Base-by-base conservation (phyloP, 2,329 filamentous ascomycete genomes). In the Colletotrichum phormii region DNA sequence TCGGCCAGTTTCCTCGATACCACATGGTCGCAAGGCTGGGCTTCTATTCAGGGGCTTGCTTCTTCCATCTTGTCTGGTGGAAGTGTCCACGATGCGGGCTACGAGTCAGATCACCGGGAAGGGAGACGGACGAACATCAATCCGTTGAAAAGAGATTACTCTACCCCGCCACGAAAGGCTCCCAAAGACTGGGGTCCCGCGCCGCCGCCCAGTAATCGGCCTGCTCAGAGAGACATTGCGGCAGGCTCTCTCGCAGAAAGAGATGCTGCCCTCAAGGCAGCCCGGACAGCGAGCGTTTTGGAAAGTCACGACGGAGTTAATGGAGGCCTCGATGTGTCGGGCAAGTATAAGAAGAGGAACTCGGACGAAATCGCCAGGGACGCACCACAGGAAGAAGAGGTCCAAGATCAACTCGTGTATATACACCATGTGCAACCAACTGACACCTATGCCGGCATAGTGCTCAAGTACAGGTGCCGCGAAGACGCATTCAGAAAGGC, bases 401-500 rank as follows among this genome's bases (percentile, higher is more conserved):
- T 90, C 62, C 88, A 91, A 76, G 93, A 97, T 76, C 93, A 94
- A 26, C 84, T 98, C 75, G 95, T 96, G 22, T 99, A 98, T 81
- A 87, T 98, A 64, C 97, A 99, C 82, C 91, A 93, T 77, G 94
- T 98, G 22, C 89, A 92, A 77, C 89, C 92, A 15, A 89, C 89
- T 57, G 97, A 99, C 83, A 98, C 95, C 1, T 91, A 98, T 77
- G 95, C 95, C 1, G 96, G 97, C 3, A 91, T 99, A 63, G 93
- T 97, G 64, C 92, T 99, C 75, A 94, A 92, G 77, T 99, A 97
- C 82, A 93, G 94, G 77, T 98, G 96, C 81, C 90, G 94, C 75
- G 91, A 95, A 68, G 93, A 95, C 60, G 89, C 93, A 2, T 92
- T 99, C 76, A 89, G 94, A 71, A 97, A 94, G 80, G 92, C 95